Percentiles rank a stretch among this genome's conserved stretches.
Evolutionary conservation across 2,329 filamentous ascomycete genomes (phyloP).

Genomic region (Pseudovirgaria hyperparasitica): DNA sequence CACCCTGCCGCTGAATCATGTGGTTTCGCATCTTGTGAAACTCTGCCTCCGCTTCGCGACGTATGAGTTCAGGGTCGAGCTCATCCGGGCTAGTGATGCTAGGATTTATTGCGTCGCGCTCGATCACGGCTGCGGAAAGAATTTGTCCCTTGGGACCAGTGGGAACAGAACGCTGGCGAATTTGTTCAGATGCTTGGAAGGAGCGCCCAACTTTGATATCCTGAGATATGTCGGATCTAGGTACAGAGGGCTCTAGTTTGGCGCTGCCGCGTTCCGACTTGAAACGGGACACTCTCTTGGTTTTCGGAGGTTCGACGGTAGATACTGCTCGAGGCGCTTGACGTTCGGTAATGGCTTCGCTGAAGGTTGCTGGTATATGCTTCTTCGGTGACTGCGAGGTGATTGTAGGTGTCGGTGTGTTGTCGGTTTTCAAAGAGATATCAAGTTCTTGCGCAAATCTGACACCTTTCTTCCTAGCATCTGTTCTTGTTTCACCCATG

Average conservation of each 20-base stretch:
- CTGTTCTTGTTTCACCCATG: slow-evolving; percentile 22
- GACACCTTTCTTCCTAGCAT: slow-evolving; percentile 51
- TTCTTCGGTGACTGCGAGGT: slow-evolving; percentile 4
- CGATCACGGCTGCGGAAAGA: slow-evolving; percentile 46
- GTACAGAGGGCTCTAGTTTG: too few species aligned
- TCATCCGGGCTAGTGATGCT: slow-evolving; percentile 28
- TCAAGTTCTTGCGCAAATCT: slow-evolving; percentile 68
- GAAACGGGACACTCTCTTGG: too few species aligned
- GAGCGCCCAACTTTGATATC: too few species aligned
- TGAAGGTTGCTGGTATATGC: slow-evolving; percentile 12
- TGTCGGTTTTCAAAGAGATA: slow-evolving; percentile 53
- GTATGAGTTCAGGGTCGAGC: slow-evolving; percentile 58
- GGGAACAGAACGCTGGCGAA: slow-evolving; percentile 15
- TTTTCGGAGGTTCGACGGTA: too few species aligned
- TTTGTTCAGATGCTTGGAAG: too few species aligned
- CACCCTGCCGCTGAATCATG: slow-evolving; percentile 72
- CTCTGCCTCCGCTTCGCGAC: slow-evolving; percentile 67
- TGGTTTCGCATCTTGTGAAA: slow-evolving; percentile 74
- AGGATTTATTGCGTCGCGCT: slow-evolving; percentile 29
- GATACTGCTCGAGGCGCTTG: too few species aligned
- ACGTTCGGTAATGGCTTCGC: slow-evolving; percentile 23
- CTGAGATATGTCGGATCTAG: slow-evolving; percentile 6
- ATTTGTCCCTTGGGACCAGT: slow-evolving; percentile 33
- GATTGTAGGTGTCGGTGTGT: slow-evolving; percentile 21
- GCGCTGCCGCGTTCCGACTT: too few species aligned